phyloP scores from a whole-genome alignment of 179 eudicot genomes.

The Gypsophila paniculata region DNA sequence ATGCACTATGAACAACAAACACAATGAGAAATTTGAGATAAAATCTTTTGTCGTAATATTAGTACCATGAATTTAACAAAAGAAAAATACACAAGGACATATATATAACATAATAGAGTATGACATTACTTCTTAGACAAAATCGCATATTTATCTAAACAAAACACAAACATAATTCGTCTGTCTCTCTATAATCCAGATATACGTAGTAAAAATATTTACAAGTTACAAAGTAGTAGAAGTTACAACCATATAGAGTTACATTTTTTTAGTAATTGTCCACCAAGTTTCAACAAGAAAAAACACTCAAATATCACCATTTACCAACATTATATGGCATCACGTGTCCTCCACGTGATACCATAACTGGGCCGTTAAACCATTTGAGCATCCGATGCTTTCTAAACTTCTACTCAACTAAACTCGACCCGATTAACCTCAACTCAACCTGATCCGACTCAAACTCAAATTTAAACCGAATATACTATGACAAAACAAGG shows the following conservation, averaged over 20 bases:
- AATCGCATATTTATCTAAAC: slow-evolving; percentile 13
- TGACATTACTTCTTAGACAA: no score
- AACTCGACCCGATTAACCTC: neutral
- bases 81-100: no score
- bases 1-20: no score
- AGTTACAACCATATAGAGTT: no score
- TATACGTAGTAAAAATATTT: slow-evolving; percentile 20
- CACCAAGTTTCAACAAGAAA: slow-evolving; percentile 22
- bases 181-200: slow-evolving; percentile 5
- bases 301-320: neutral
- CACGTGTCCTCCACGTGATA: slow-evolving; percentile 28
- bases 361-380: slow-evolving; percentile 11
- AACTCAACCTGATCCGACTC: neutral
- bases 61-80: no score
- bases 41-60: no score
- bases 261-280: slow-evolving; percentile 13
- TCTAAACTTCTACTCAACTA: neutral
- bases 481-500: slow-evolving; percentile 80
- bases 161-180: slow-evolving; percentile 9
- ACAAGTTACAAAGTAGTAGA: slow-evolving; percentile 14
- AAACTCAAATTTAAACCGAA: slow-evolving; percentile 29
- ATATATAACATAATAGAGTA: no score
- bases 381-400: neutral
- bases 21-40: no score
- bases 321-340: slow-evolving; percentile 11